A percentile compares a stretch with the other conserved stretches of the same genome.
Evolutionary conservation across 2,329 filamentous ascomycete genomes (phyloP).

Genomic region (Sclerotinia minor): DNA sequence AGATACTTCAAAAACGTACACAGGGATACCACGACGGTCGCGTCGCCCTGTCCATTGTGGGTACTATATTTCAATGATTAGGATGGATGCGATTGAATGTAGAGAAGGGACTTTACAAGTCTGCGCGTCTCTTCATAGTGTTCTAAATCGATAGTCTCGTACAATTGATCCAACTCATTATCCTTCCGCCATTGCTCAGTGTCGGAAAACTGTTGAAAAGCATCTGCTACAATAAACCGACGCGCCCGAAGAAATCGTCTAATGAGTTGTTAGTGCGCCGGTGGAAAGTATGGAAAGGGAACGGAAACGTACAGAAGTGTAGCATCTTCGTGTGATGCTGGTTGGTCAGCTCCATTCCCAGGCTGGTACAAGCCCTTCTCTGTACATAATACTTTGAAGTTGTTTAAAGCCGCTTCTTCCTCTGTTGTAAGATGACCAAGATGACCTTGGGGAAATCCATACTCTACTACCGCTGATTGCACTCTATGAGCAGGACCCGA

Average conservation of each 20-base stretch:
- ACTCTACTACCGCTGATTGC: conserved; percentile 42
- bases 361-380: conserved; percentile 65
- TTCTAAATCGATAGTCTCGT: conserved; percentile 81
- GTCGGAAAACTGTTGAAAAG: conserved; percentile 79
- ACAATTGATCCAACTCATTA: conserved; percentile 75
- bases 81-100: conserved; percentile 27
- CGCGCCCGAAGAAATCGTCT: conserved; percentile 86
- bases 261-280: conserved; percentile 27
- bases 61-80: conserved; percentile 56
- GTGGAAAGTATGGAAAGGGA: conserved; percentile 5
- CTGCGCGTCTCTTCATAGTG: conserved; percentile 79
- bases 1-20: conserved; percentile 87
- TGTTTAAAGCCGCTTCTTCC: conserved; percentile 65
- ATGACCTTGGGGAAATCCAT: conserved; percentile 73
- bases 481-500: conserved; percentile 41
- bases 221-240: conserved; percentile 75
- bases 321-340: conserved; percentile 67
- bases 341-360: conserved; percentile 42
- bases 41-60: conserved; percentile 93
- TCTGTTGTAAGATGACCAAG: conserved; percentile 70
- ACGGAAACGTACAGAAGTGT: conserved; percentile 61
- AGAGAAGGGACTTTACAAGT: conserved; percentile 56
- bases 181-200: conserved; percentile 85
- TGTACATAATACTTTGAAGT: conserved; percentile 70
- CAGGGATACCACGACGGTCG: conserved; percentile 85